Base-by-base conservation (phyloP, 2,329 filamentous ascomycete genomes). In the Cordyceps javanica region DNA sequence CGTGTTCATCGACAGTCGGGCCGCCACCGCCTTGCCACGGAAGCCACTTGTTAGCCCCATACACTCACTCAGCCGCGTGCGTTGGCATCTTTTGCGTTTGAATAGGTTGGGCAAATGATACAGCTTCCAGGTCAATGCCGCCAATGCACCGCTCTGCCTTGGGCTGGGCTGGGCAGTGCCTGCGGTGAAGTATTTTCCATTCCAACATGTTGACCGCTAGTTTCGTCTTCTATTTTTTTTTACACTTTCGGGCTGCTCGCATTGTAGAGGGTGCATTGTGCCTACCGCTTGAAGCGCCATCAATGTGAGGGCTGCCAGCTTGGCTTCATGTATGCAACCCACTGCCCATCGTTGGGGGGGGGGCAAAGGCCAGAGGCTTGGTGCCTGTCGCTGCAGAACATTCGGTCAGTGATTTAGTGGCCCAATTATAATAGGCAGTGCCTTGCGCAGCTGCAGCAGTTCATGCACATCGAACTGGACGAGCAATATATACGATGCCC, bases 241-340 rank as follows among this genome's bases (percentile, higher is more conserved):
- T 8, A 13, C 5, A 19, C 19, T n/a, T 3, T 23, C 36, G 23
- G 30, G 39, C 26, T 55, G 30, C 41, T 55, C 7, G 49, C 36
- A 19, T 55, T 36, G 41, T 14, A n/a, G 42, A 36, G 34, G 53
- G 16, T 46, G 42, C 32, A 39, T 16, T 30, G 21, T 39, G 23
- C 42, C 53, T 55, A 55, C 53, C 53, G 53, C 53, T 44, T 48
- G 53, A 55, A 55, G 53, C 53, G 53, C 53, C 53, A 55, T 38
- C 23, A 45, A 39, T 46, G 45, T 26, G 53, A 28, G 21, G 19
- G 25, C 23, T 41, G 51, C 51, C 51, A 54, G 28, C 19, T 34
- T 28, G 16, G 38, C 51, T 30, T 26, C 25, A 26, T 48, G 42
- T 39, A 55, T 48, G 53, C 30, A 55, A 48, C 53, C 53, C 53